These are phyloP conservation scores for Cutaneotrichosporon dermatis DNA, from an alignment of 1,284 basidiomycete species.

Conservation along the genomic window DNA sequence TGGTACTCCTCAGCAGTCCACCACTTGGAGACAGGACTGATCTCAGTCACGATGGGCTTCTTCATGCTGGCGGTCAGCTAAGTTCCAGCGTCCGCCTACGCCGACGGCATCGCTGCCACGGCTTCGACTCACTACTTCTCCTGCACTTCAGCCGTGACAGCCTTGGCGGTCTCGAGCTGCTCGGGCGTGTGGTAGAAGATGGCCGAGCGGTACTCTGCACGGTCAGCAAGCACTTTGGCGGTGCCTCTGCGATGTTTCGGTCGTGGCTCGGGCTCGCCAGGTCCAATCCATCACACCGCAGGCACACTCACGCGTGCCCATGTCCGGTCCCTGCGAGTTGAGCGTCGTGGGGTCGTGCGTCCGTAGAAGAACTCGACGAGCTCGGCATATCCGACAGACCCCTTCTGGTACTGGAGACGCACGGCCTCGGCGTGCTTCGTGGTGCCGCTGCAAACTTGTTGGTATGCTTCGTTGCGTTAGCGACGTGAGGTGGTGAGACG, in stretches of 20 bases:
- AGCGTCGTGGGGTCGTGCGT: constrained; percentile 89
- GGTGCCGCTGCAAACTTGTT: constrained; percentile 69
- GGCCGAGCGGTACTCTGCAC: constrained; percentile 81
- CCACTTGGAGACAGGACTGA: constrained; percentile 64
- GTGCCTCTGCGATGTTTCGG: background rate
- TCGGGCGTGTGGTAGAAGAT: constrained; percentile 79
- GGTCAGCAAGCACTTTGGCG: background rate
- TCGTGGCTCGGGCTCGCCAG: too few species aligned
- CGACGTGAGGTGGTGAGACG: background rate
- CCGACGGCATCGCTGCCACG: background rate
- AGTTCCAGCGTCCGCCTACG: background rate
- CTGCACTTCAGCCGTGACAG: constrained; percentile 80
- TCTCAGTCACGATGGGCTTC: constrained; percentile 71
- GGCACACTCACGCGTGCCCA: constrained; percentile 64
- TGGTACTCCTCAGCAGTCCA: constrained; percentile 80
- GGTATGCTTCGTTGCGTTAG: constrained; percentile 53
- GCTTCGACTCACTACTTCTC: constrained; percentile 59
- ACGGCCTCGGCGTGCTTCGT: constrained; percentile 90
- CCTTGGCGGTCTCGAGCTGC: constrained; percentile 69
- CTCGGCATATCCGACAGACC: constrained; percentile 70
- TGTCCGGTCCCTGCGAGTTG: constrained; percentile 71
- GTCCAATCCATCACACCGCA: too few species aligned
- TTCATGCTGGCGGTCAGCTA: constrained; percentile 55
- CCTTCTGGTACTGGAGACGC: constrained; percentile 78
- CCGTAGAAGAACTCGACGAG: constrained; percentile 90